Conservation (phyloP, 2,329 filamentous ascomycete species). For the Acephala macrosclerotiorum region DNA sequence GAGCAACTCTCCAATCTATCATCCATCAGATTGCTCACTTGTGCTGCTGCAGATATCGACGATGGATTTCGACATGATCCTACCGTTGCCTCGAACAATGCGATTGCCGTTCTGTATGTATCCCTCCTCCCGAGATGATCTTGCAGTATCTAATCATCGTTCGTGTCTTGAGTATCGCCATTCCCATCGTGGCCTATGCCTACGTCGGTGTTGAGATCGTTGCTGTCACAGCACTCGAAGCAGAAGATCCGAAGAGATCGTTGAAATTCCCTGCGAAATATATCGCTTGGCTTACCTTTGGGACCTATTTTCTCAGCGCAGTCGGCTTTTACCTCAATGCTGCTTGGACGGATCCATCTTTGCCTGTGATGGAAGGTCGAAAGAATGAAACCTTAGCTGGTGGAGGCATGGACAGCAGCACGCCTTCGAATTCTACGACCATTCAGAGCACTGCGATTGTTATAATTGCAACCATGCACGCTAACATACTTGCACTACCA, state of each 20-base stretch:
- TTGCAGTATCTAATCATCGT: background rate
- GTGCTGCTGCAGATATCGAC: conserved; percentile 17
- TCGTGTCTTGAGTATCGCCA: conserved; percentile 35
- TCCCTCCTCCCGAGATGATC: background rate
- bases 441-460: conserved; percentile 4
- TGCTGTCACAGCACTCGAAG: conserved; percentile 46
- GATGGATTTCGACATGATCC: conserved; percentile 32
- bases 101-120: conserved; percentile 41
- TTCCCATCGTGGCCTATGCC: conserved; percentile 44
- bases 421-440: background rate
- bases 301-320: conserved; percentile 41
- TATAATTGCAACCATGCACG: conserved; percentile 22
- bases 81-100: conserved; percentile 36
- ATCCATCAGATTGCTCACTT: background rate
- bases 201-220: conserved; percentile 46
- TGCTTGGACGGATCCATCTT: conserved; percentile 29
- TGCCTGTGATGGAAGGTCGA: conserved; percentile 32
- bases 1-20: background rate
- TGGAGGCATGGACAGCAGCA: background rate
- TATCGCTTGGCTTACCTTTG: conserved; percentile 38
- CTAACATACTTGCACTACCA: conserved; percentile 21
- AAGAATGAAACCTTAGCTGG: background rate
- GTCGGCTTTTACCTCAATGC: conserved; percentile 42
- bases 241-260: conserved; percentile 31
- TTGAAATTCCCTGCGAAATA: conserved; percentile 42